Evolutionary conservation across 805 yeast genomes (phyloP).

Genomic region (Candida tammaniensis): DNA sequence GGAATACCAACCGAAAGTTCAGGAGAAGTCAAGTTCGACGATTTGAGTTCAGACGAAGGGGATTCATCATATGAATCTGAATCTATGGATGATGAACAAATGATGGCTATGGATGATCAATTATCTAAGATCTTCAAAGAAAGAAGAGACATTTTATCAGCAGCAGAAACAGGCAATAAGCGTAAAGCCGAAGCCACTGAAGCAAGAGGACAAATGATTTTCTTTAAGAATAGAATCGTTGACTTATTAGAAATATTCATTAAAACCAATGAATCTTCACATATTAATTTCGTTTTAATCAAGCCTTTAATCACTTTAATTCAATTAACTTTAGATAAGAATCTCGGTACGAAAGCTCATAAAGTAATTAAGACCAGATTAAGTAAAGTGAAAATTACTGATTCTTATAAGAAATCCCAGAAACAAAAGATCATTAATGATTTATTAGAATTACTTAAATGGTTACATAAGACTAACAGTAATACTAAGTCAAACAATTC

Average conservation of each 20-base stretch:
- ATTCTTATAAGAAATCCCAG: conserved; percentile 12
- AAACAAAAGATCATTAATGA: conserved; percentile 11
- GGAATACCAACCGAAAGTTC: conserved; percentile 51
- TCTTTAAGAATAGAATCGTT: conserved; percentile 73
- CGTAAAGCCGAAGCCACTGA: conserved; percentile 71
- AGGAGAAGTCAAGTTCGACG: conserved; percentile 47
- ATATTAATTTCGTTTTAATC: conserved; percentile 42
- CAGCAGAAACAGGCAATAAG: conserved; percentile 53
- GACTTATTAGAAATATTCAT: conserved; percentile 71
- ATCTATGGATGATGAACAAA: conserved; percentile 92
- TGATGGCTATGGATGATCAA: conserved; percentile 90
- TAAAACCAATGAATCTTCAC: conserved; percentile 42
- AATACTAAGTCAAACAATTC: conserved; percentile 40
- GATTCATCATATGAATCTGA: conserved; percentile 60
- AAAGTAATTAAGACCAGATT: conserved; percentile 62
- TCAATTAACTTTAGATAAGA: conserved; percentile 63
- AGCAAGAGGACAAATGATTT: conserved; percentile 75
- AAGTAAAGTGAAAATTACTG: conserved; percentile 45
- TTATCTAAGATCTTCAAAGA: conserved; percentile 81
- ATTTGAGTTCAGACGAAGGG: conserved; percentile 39
- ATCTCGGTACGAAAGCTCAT: conserved; percentile 72
- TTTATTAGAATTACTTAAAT: conserved; percentile 28
- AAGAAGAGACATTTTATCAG: conserved; percentile 63
- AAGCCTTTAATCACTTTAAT: conserved; percentile 61
- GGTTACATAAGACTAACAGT: conserved; percentile 40